Percentiles rank a stretch among this genome's conserved stretches.
Evolutionary conservation across 495 filamentous ascomycete genomes (phyloP).

Genomic region (Alectoria sarmentosa): DNA sequence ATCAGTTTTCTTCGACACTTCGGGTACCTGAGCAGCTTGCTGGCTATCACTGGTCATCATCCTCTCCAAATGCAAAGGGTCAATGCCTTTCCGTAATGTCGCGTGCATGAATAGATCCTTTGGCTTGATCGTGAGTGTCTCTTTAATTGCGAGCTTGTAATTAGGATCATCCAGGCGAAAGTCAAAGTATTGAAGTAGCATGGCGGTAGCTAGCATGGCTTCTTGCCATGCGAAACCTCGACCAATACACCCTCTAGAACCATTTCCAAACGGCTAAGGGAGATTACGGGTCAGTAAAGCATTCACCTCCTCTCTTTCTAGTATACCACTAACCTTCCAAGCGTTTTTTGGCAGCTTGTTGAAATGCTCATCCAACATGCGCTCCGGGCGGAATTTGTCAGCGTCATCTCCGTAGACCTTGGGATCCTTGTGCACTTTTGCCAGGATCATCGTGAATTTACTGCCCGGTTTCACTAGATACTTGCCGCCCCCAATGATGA

Average conservation of each 20-base stretch:
- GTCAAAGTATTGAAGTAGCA: constrained; percentile 55
- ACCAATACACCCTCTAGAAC: constrained; percentile 59
- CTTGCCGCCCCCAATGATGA: constrained; percentile 2
- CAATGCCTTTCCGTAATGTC: constrained; percentile 49
- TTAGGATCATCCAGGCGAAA: constrained; percentile 49
- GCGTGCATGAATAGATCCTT: constrained; percentile 66
- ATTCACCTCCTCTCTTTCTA: background rate
- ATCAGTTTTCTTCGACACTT: background rate
- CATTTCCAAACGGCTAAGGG: constrained; percentile 47
- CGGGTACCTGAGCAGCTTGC: background rate
- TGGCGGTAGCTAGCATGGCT: constrained; percentile 45
- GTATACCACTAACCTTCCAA: constrained; percentile 40
- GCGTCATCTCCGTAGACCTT: constrained; percentile 55
- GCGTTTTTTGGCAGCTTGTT: constrained; percentile 49
- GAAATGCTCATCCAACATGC: constrained; percentile 59
- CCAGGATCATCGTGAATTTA: constrained; percentile 36
- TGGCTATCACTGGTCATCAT: constrained; percentile 34
- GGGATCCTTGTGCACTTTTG: constrained; percentile 60
- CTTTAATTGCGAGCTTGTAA: constrained; percentile 54
- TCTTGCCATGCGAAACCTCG: constrained; percentile 65
- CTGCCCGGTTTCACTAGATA: constrained; percentile 1
- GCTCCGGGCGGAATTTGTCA: constrained; percentile 55
- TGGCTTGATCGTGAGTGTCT: constrained; percentile 72
- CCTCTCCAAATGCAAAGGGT: constrained; percentile 50
- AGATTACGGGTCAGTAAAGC: background rate